Base-by-base conservation (phyloP, 192 early-diverging fungal species). In the Coemansia sp. region DNA sequence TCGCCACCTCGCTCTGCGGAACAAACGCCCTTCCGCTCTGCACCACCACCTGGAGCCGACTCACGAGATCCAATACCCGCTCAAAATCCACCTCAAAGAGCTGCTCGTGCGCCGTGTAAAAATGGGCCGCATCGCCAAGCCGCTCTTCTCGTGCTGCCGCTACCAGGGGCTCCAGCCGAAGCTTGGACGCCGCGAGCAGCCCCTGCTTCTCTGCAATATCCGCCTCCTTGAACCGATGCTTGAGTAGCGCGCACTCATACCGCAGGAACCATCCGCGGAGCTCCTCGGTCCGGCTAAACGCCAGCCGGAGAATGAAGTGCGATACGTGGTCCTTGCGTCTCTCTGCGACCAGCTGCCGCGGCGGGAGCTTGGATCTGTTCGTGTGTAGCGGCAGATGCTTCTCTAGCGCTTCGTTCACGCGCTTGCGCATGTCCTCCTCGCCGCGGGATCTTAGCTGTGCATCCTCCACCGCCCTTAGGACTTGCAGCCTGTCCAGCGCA, bases 401-500 rank as follows among this genome's bases (percentile, higher is more conserved):
- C 0, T 83, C 81, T 49, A 88, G 67, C 5, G 86, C 82, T 35
- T 80, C 78, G 20, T 75, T 63, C 30, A 91, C 66, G n/a, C 81
- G 80, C 49, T 72, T 71, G 51, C 84, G 84, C 48, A 87, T 69
- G 61, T 93, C 87, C 15, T 84, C 83, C 0, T 87, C 86, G 18
- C 81, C 72, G 58, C 84, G 84, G 71, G 87, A 87, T 20, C 95
- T 88, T 55, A 97, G 76, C 63, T 82, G 85, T 38, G 93, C 92
- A 20, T 88, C 92, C 63, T 96, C 93, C 46, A 99, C 78, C 16
- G 91, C 84, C 56, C 91, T 88, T 48, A 97, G 88, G 24, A 99
- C 93, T 65, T 84, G 81, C 34, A 84, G 77, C 44, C 85, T 67
- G 64, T 86, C 78, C 56, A 84, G 70, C 23, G 85, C 85, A 69